A percentile compares a stretch with the other conserved stretches of the same genome.
phyloP scores from a whole-genome alignment of 2,329 filamentous ascomycete genomes.

The Penicillium thymicola region DNA sequence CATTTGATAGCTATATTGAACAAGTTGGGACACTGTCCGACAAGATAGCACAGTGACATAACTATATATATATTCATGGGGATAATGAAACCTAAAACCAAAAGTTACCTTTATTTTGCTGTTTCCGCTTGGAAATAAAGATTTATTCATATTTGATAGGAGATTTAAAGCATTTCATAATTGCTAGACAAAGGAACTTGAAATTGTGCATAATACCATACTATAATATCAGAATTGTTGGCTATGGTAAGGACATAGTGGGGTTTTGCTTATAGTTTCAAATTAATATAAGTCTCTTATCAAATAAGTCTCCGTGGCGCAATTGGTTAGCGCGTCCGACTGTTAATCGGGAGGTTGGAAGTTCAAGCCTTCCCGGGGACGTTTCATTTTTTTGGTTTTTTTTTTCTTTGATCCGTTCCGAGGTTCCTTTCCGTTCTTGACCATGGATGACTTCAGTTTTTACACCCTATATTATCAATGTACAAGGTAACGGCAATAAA shows the following conservation, averaged over 20 bases:
- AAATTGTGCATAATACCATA: background rate
- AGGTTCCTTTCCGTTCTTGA: too few relatives aligned
- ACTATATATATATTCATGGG: background rate
- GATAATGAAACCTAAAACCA: too few relatives aligned
- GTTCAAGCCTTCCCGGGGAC: slow-evolving; percentile 43
- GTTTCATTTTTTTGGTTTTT: slow-evolving; percentile 12
- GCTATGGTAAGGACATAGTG: background rate
- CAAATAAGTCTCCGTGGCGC: slow-evolving; percentile 29
- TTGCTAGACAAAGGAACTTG: background rate
- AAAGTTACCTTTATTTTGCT: too few relatives aligned
- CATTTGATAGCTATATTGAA: too few relatives aligned
- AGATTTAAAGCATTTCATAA: background rate
- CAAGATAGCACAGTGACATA: background rate
- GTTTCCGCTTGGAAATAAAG: too few relatives aligned
- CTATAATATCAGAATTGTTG: background rate
- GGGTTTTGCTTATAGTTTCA: background rate
- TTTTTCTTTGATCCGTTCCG: background rate
- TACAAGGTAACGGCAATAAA: too few relatives aligned
- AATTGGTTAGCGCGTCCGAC: slow-evolving; percentile 32
- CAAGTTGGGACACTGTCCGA: too few relatives aligned
- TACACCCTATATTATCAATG: background rate
- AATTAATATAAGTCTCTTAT: fast-evolving
- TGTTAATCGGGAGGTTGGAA: slow-evolving; percentile 40
- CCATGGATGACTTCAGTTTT: background rate
- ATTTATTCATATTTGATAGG: background rate